Percentiles rank a stretch among this genome's conserved stretches.
These are phyloP conservation scores for Coemansia linderi DNA, from an alignment of 371 early-diverging fungal genomes.

Conservation along the genomic window DNA sequence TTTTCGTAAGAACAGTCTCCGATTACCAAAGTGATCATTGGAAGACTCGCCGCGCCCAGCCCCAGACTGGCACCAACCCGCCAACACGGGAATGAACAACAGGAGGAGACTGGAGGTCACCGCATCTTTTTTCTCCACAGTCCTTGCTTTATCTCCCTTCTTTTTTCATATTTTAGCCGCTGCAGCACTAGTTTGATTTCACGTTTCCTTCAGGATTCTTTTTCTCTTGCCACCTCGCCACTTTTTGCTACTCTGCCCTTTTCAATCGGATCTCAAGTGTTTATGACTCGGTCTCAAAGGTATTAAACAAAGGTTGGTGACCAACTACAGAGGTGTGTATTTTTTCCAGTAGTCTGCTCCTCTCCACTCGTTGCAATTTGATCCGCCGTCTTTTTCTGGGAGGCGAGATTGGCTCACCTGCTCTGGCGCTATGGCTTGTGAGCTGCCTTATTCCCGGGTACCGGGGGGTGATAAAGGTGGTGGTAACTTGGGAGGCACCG, in stretches of 20 bases:
- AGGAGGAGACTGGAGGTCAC: not conserved
- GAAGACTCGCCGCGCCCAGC: not conserved
- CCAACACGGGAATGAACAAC: not conserved
- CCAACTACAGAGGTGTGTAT: not conserved
- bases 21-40: conserved; percentile 1
- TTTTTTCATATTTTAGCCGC: conserved; percentile 7
- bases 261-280: not conserved
- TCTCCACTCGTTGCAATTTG: no score
- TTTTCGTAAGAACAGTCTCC: not conserved
- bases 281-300: not conserved
- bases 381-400: not conserved
- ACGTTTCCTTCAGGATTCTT: not conserved
- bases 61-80: not conserved
- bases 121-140: not conserved
- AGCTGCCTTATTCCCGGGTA: not conserved
- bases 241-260: not conserved
- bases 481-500: not conserved
- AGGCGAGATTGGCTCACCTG: not conserved
- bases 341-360: not conserved
- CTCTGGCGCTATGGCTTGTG: not conserved
- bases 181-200: not conserved
- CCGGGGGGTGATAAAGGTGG: not conserved
- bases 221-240: not conserved
- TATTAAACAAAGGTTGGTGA: not conserved
- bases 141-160: not conserved